Percentiles rank a stretch among this genome's conserved stretches.
phyloP scores from a whole-genome alignment of 495 filamentous ascomycete species.

The Friedmanniomyces endolithicus region DNA sequence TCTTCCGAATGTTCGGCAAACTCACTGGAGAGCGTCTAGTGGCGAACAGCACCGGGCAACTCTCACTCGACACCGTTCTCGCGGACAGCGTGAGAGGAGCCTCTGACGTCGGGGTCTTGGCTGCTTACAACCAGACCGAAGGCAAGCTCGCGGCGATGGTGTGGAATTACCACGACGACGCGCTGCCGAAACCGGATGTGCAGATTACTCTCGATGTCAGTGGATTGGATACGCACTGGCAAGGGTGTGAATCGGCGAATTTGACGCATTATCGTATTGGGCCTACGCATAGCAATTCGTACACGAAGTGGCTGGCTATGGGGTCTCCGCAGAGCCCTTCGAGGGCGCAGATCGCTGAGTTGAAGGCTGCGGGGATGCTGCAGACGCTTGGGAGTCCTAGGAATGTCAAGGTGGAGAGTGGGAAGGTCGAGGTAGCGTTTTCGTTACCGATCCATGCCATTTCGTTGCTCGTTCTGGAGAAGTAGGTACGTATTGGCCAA shows the following conservation, averaged over 20 bases:
- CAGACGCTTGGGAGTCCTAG: slow-evolving; percentile 6
- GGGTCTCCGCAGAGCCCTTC: slow-evolving; percentile 15
- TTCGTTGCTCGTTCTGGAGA: slow-evolving; percentile 13
- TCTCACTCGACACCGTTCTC: slow-evolving; percentile 8
- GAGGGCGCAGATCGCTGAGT: slow-evolving; percentile 6
- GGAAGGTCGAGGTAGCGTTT: slow-evolving; percentile 5
- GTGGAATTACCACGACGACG: slow-evolving; percentile 20
- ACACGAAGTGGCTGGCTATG: slow-evolving; percentile 15
- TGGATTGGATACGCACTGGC: not conserved
- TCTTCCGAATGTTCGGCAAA: slow-evolving; percentile 20
- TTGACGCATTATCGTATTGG: slow-evolving; percentile 18
- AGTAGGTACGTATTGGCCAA: not conserved
- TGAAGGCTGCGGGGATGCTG: slow-evolving; percentile 16
- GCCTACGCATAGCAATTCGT: slow-evolving; percentile 13
- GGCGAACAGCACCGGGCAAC: slow-evolving; percentile 11
- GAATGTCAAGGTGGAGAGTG: slow-evolving; percentile 4
- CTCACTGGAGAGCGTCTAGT: slow-evolving; percentile 6
- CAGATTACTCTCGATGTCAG: slow-evolving; percentile 7
- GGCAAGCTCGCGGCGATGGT: slow-evolving; percentile 11
- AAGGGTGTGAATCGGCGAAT: not conserved
- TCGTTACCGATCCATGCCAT: slow-evolving; percentile 16
- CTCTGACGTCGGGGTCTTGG: slow-evolving; percentile 13
- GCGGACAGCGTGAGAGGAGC: slow-evolving; percentile 8
- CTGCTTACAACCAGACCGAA: slow-evolving; percentile 6
- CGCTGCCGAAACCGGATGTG: slow-evolving; percentile 16